Conservation (phyloP, 2,329 filamentous ascomycete species). For the Hymenoscyphus repandus region DNA sequence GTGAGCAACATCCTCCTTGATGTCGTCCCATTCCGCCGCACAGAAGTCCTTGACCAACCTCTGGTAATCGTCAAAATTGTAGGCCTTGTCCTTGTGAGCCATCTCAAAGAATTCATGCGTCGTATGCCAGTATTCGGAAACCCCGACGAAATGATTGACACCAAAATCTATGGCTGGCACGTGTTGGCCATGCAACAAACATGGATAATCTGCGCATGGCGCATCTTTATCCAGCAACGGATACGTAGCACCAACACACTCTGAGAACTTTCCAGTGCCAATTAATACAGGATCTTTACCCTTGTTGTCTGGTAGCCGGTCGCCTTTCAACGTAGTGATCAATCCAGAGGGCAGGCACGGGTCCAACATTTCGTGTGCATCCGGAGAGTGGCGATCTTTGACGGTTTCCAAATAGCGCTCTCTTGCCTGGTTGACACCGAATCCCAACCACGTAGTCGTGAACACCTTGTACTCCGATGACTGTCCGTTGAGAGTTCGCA, state of each 20-base stretch:
- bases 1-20: slow-evolving; percentile 59
- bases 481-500: slow-evolving; percentile 77
- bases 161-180: slow-evolving; percentile 95
- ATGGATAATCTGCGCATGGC: slow-evolving; percentile 76
- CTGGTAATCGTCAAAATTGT: slow-evolving; percentile 89
- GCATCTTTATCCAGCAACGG: slow-evolving; percentile 87
- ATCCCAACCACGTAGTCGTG: slow-evolving; percentile 93
- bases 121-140: slow-evolving; percentile 98
- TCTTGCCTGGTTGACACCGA: slow-evolving; percentile 92
- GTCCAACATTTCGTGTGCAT: slow-evolving; percentile 69
- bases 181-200: slow-evolving; percentile 84
- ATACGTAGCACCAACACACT: slow-evolving; percentile 76
- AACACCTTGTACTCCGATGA: slow-evolving; percentile 83
- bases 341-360: slow-evolving; percentile 83
- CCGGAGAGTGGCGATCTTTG: slow-evolving; percentile 57
- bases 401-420: slow-evolving; percentile 76
- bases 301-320: slow-evolving; percentile 37
- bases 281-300: slow-evolving; percentile 51
- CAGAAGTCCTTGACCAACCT: slow-evolving; percentile 81
- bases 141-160: slow-evolving; percentile 94
- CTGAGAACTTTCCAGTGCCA: slow-evolving; percentile 81
- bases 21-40: slow-evolving; percentile 72
- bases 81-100: slow-evolving; percentile 70
- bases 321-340: slow-evolving; percentile 67
- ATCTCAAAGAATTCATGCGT: slow-evolving; percentile 89